Base-by-base conservation (phyloP, 805 yeast species). In the Metschnikowia hibisci region DNA sequence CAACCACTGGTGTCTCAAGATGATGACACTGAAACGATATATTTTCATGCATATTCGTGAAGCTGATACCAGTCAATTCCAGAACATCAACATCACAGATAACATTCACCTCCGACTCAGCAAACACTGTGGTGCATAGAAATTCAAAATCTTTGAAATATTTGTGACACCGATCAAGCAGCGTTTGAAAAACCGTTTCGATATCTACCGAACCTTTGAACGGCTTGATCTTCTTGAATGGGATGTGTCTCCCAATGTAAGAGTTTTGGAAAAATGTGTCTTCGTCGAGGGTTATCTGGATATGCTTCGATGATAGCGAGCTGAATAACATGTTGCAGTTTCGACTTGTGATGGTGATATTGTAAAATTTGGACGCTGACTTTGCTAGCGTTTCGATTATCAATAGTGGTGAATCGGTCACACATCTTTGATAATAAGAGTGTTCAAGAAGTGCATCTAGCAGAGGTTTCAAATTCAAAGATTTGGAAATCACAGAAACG, bases 211-310 rank as follows among this genome's bases (percentile, higher is more conserved):
- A 44, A 4, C 50, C 49, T 23, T 52, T 52, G 9, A 45, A 43
- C 11, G 55, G 50, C n/a, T 22, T 23, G 27, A 6, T 12, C 22
- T 47, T 46, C 15, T 25, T 40, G 44, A 52, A 49, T n/a, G 25
- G 26, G 32, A 45, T 32, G 37, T 44, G 45, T n/a, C 51, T 42
- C 14, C 50, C 48, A 4, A 47, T 47, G 29, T 51, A 52, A 5
- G 47, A 28, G 31, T 51, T 43, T 22, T 48, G 53, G 18, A 31
- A 44, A 27, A 27, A 49, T 0, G 53, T 42, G 33, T 48, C 44
- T 23, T 48, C 51, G 6, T 45, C 36, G 8, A 52, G 32, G 7
- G 18, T n/a, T 8, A 50, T 13, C 6, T 20, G 11, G 4, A 44
- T 18, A 5, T 14, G 7, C 11, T 32, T 30, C 7, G 42, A 43